These are phyloP conservation scores for Didymella pomorum DNA, from an alignment of 2,329 filamentous ascomycete species.

Conservation along the genomic window DNA sequence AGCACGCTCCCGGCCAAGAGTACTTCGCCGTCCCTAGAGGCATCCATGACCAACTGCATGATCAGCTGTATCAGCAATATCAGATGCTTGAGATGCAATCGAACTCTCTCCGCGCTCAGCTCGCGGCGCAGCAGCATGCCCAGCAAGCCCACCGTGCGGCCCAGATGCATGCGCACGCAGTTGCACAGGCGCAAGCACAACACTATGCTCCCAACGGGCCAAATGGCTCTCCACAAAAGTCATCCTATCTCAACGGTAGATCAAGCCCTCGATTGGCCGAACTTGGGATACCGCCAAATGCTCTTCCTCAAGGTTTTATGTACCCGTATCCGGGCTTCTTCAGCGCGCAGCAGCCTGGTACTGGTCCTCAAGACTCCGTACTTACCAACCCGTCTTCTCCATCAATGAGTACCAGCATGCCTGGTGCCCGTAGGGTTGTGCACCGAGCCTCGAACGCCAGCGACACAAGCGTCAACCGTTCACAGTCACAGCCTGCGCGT, in stretches of 20 bases:
- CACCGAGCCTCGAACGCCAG: conserved; percentile 57
- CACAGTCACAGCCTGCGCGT: conserved; percentile 60
- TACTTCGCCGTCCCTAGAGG: conserved; percentile 55
- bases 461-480: conserved; percentile 54
- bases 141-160: conserved; percentile 52
- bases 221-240: conserved; percentile 54
- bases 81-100: conserved; percentile 56
- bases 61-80: conserved; percentile 60
- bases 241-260: conserved; percentile 42
- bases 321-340: conserved; percentile 58
- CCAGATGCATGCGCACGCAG: conserved; percentile 49
- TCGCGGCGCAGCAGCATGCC: conserved; percentile 48
- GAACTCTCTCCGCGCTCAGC: conserved; percentile 47
- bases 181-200: conserved; percentile 49
- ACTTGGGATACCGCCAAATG: conserved; percentile 38
- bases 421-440: conserved; percentile 50
- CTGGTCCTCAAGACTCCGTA: conserved; percentile 54
- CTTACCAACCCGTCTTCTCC: conserved; percentile 60
- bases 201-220: conserved; percentile 44
- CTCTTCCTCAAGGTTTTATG: conserved; percentile 52
- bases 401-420: conserved; percentile 54
- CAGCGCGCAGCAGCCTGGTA: conserved; percentile 48
- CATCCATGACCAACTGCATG: conserved; percentile 55
- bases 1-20: conserved; percentile 48
- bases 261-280: conserved; percentile 46